phyloP scores from a whole-genome alignment of 352 stramenopile genomes.

The Phytopythium oedochilum region DNA sequence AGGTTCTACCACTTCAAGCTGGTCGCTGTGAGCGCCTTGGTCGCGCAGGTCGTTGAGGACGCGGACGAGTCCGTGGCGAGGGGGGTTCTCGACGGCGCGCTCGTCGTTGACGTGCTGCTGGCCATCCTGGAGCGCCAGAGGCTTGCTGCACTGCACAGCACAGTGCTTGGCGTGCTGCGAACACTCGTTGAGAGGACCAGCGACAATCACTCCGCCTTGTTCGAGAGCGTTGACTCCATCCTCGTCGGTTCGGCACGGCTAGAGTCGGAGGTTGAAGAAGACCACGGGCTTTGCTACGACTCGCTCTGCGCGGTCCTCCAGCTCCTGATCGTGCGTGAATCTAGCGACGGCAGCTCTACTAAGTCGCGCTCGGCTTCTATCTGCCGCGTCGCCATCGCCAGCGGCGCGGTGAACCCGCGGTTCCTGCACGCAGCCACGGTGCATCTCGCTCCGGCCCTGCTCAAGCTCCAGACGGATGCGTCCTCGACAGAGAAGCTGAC shows the following conservation, averaged over 20 bases:
- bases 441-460: constrained; percentile 38
- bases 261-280: constrained; percentile 6
- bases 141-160: constrained; percentile 21
- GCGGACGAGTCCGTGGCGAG: neutral
- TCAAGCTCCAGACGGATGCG: constrained; percentile 8
- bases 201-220: neutral
- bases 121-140: constrained; percentile 19
- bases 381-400: constrained; percentile 31
- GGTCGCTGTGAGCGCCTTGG: constrained; percentile 21
- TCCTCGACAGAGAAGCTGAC: neutral
- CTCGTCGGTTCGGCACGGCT: constrained; percentile 4
- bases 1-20: constrained; percentile 45
- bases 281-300: constrained; percentile 22
- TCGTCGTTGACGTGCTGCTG: constrained; percentile 25
- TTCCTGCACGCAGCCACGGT: constrained; percentile 40
- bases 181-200: constrained; percentile 13
- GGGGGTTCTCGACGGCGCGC: constrained; percentile 1
- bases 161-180: constrained; percentile 19
- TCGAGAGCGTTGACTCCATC: constrained; percentile 2
- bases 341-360: constrained; percentile 4
- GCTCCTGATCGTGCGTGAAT: constrained; percentile 21
- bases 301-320: constrained; percentile 48
- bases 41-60: constrained; percentile 19
- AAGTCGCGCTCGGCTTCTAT: constrained; percentile 18
- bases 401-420: constrained; percentile 30